Base-by-base conservation (phyloP, 2,329 filamentous ascomycete genomes). In the Clarireedia sp. region DNA sequence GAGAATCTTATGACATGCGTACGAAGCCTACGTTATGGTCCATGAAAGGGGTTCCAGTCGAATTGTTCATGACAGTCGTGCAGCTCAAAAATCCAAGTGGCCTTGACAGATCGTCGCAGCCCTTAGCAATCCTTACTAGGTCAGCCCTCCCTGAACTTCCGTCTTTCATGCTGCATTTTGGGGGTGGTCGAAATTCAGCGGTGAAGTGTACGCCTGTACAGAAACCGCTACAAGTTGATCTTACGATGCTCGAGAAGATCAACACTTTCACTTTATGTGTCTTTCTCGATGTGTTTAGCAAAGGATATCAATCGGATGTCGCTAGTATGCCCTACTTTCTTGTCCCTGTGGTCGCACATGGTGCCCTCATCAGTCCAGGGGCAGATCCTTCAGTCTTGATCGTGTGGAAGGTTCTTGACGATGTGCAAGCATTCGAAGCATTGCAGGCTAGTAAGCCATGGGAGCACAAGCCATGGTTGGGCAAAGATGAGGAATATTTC, bases 261-360 rank as follows among this genome's bases (percentile, higher is more conserved):
- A 83, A 82, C 0, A 70, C 69, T 0, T 95, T 94, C 67, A 96
- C 89, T 0, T 72, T 95, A 41, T 77, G 79, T 4, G 70, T 95
- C 0, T 96, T 95, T 69, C 73, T 81, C 16, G 90, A 97, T 62
- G 75, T 96, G 0, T 97, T 96, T 73, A 92, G 90, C 69, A 99
- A 99, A 69, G 76, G 78, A 3, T 99, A 89, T 64, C 82, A 87
- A 48, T 74, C 80, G 0, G 75, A 82, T 16, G 63, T 75, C 0
- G 70, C 76, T 0, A 82, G 85, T 26, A 79, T 96, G 68, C 86
- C 90, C 0, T 99, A 96, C 69, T 96, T 90, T 74, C 66, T 96
- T 14, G 87, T 83, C 0, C 92, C 94, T 5, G 61, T 77, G 14
- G 63, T 49, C 17, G 44, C 58, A 56, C 51, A 48, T 17, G 5